Percentiles rank a stretch among this genome's conserved stretches.
Evolutionary conservation across 2,329 filamentous ascomycete genomes (phyloP).

Genomic region (Ophiocordyceps unilateralis): DNA sequence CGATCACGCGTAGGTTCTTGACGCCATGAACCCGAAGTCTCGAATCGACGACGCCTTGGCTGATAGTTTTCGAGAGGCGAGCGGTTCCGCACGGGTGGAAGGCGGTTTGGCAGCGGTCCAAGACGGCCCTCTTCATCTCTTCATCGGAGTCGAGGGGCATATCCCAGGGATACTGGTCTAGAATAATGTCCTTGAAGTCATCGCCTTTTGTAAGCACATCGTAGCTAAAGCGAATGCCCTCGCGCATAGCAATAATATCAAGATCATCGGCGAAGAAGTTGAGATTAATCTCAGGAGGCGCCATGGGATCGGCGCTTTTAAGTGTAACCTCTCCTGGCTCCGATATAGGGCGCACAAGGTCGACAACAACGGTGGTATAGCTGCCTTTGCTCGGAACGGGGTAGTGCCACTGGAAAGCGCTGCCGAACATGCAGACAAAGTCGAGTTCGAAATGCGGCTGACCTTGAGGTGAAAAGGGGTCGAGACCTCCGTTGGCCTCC

Average conservation of each 20-base stretch:
- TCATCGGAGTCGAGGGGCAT: constrained; percentile 39
- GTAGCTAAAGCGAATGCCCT: constrained; percentile 37
- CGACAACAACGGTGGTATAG: constrained; percentile 38
- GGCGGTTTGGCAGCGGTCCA: constrained; percentile 41
- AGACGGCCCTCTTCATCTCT: constrained; percentile 35
- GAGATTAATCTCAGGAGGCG: constrained; percentile 40
- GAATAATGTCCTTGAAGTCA: constrained; percentile 36
- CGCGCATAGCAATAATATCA: constrained; percentile 38
- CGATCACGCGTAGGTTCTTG: constrained; percentile 33
- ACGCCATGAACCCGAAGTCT: constrained; percentile 35
- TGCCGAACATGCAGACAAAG: constrained; percentile 40
- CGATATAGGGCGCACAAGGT: constrained; percentile 23
- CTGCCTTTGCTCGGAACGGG: constrained; percentile 22
- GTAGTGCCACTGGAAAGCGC: constrained; percentile 30
- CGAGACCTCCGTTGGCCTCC: constrained; percentile 22
- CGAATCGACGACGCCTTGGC: constrained; percentile 33
- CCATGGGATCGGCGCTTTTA: constrained; percentile 35
- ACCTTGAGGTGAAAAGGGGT: constrained; percentile 37
- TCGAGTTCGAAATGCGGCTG: constrained; percentile 46
- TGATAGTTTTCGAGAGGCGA: constrained; percentile 31
- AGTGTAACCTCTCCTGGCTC: constrained; percentile 35
- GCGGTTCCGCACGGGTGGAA: constrained; percentile 41
- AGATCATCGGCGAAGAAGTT: constrained; percentile 41
- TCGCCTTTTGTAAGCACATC: constrained; percentile 40
- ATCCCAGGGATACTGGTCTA: constrained; percentile 38